phyloP scores from a whole-genome alignment of 306 rosid species.

The Psophocarpus tetragonolobus region DNA sequence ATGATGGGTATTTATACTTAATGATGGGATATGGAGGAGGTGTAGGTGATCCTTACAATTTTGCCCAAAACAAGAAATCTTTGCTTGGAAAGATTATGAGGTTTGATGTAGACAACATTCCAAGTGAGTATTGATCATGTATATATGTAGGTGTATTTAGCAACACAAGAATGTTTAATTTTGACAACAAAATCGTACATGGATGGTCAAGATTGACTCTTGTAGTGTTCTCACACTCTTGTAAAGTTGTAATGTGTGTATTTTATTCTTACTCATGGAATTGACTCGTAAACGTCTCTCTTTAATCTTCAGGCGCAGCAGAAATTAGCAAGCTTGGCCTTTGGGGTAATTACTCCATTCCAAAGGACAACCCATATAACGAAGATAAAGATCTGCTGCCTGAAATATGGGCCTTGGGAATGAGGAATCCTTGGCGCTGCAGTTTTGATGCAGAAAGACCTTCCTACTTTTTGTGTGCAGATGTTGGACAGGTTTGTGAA shows the following conservation, averaged over 20 bases:
- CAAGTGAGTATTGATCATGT: constrained; percentile 53
- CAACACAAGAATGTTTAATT: not conserved
- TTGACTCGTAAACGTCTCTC: not conserved
- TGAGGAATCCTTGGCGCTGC: constrained; percentile 99
- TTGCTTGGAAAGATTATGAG: constrained; percentile 96
- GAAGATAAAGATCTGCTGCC: constrained; percentile 67
- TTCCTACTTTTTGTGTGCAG: constrained; percentile 89
- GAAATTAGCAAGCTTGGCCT: constrained; percentile 64
- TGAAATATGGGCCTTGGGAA: constrained; percentile 89
- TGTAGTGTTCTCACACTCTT: not conserved
- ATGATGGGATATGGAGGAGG: constrained; percentile 98
- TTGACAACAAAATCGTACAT: not conserved
- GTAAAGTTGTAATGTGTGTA: not conserved
- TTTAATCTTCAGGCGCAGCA: constrained; percentile 52
- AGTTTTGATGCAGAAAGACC: constrained; percentile 86
- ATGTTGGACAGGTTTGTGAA: constrained; percentile 79
- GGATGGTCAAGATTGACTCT: not conserved
- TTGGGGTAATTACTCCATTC: constrained; percentile 95
- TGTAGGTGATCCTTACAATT: constrained; percentile 77
- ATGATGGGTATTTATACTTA: constrained; percentile 80
- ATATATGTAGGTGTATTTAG: not conserved
- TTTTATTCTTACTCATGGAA: not conserved
- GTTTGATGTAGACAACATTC: constrained; percentile 76
- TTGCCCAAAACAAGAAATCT: constrained; percentile 92
- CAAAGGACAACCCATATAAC: constrained; percentile 77